These are phyloP conservation scores for Conoideocrella luteorostrata DNA, from an alignment of 2,329 filamentous ascomycete species.

Conservation along the genomic window DNA sequence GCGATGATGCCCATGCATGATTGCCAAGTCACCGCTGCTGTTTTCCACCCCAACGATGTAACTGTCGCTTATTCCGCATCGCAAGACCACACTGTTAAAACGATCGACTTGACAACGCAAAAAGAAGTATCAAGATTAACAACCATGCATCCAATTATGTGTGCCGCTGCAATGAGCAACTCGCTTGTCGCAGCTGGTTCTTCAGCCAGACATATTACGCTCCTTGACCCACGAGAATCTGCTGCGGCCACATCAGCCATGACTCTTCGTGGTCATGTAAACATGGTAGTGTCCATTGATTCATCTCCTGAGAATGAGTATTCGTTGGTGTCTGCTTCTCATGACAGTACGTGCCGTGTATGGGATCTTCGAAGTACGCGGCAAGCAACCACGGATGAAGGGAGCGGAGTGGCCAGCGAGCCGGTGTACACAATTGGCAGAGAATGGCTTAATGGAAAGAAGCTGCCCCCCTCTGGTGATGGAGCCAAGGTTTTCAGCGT, in stretches of 20 bases:
- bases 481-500: constrained; percentile 88
- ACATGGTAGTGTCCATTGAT: constrained; percentile 52
- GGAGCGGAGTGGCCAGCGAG: constrained; percentile 62
- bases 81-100: constrained; percentile 84
- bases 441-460: constrained; percentile 61
- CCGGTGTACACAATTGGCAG: constrained; percentile 69
- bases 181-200: constrained; percentile 67
- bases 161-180: constrained; percentile 64
- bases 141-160: constrained; percentile 77
- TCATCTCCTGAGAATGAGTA: constrained; percentile 61
- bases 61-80: constrained; percentile 90
- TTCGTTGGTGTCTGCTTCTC: constrained; percentile 80
- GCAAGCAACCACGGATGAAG: constrained; percentile 51
- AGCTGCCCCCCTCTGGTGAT: constrained; percentile 64
- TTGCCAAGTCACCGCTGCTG: constrained; percentile 66
- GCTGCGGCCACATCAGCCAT: constrained; percentile 73
- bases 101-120: constrained; percentile 81
- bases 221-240: constrained; percentile 83
- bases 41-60: constrained; percentile 78
- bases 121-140: constrained; percentile 74
- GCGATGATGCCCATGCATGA: constrained; percentile 66
- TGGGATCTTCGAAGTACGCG: constrained; percentile 82
- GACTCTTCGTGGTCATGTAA: constrained; percentile 86
- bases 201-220: constrained; percentile 76
- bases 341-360: constrained; percentile 86